Evolutionary conservation across 2,329 filamentous ascomycete genomes (phyloP), one percentile per base, ranked within the genome.

Genomic region (Penicillium sp.): DNA sequence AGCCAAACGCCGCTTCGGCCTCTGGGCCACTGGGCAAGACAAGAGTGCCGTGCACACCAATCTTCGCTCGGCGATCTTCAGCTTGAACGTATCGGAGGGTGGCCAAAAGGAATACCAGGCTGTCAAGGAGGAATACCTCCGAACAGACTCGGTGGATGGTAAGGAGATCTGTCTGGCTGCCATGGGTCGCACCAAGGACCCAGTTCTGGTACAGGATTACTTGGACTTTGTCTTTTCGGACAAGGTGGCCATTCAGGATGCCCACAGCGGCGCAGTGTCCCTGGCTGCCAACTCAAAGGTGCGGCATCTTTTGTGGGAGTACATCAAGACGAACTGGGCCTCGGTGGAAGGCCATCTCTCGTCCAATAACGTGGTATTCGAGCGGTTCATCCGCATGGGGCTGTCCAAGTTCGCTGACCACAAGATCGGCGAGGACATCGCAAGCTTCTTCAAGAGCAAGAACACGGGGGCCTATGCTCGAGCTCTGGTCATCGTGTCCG

Each of bases 391-490:
- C 63, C 86, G 89, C 62, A 79, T 88, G 61, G 85, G 85, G 40
- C 76, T 99, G 61, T 84, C 83, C 64, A 88, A 89, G 67, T 97
- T 95, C 69, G 83, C 89, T 3, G 86, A 90, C 62, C 74, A 78
- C 13, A 80, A 81, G 56, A 80, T 84, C 14, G 81, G 90, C 56
- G 79, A 84, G 58, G 90, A 96, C 48, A 94, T 99, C 63, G 80
- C 86, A 44, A 70, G 75, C 2, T 99, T 99, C 79, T 99, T 97
- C 78, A 80, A 82, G 63, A 81, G 82, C 64, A 95, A 92, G 78
- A 89, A 97, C 66, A 92, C 88, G 16, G 84, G 84, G 64, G 88
- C 86, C 44, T 97, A 92, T 72, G 89, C 95, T 69, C 86, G 94
- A 49, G 92, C 90, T 4, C 75, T 99, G 46, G 86, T 87, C 59